These are phyloP conservation scores for Beta vulgaris DNA, from an alignment of 148 eudicot genomes.

Conservation along the genomic window DNA sequence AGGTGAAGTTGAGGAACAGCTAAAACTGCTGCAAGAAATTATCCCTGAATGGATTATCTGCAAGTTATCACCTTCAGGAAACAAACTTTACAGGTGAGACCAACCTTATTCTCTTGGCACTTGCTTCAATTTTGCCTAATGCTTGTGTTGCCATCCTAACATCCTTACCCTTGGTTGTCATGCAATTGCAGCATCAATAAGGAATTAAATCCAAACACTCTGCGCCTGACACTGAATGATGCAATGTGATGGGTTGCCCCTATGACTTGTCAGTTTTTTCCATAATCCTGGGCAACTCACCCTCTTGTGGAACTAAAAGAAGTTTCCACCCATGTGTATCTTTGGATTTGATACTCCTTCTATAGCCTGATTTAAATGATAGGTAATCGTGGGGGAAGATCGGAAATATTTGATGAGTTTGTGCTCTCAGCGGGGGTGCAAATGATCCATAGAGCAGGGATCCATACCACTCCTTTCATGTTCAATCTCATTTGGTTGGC, in stretches of 20 bases:
- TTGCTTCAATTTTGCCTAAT: background rate
- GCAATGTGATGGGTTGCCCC: constrained; percentile 14
- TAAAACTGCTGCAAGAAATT: constrained; percentile 64
- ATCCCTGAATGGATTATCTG: constrained; percentile 72
- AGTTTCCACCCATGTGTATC: constrained; percentile 1
- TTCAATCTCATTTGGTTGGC: background rate
- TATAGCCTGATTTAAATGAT: background rate
- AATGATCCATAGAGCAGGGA: background rate
- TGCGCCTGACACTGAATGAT: constrained; percentile 43
- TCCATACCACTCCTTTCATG: background rate
- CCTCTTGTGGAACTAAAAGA: too few relatives aligned
- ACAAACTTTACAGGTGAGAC: constrained; percentile 54
- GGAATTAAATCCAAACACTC: constrained; percentile 40
- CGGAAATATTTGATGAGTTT: background rate
- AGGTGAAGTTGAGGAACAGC: constrained; percentile 86
- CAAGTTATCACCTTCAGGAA: constrained; percentile 56
- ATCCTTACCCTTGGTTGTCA: constrained; percentile 1
- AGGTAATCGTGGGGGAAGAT: background rate
- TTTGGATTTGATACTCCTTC: background rate
- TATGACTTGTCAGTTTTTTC: background rate
- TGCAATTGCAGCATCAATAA: constrained; percentile 65
- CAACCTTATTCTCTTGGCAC: background rate
- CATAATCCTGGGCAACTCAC: background rate
- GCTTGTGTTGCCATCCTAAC: constrained; percentile 1
- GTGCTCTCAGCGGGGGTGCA: background rate